Percentiles rank a stretch among this genome's conserved stretches.
phyloP scores from a whole-genome alignment of 2,329 filamentous ascomycete species.

The Alternaria sp. region DNA sequence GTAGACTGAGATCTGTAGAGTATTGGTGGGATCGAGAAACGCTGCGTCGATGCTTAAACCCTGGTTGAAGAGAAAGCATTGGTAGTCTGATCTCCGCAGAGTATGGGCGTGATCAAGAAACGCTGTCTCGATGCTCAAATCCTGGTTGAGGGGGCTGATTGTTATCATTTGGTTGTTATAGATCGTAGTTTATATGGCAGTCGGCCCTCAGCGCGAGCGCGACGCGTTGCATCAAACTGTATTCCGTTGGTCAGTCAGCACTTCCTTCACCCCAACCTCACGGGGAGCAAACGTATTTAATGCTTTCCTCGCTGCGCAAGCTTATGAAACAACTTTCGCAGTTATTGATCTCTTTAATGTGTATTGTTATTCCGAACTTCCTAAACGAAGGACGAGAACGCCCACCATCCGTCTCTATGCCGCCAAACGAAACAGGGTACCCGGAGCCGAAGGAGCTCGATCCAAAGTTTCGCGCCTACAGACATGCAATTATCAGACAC shows the following conservation, averaged over 20 bases:
- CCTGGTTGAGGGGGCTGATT: not conserved
- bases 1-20: not conserved
- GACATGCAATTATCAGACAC: too few species aligned
- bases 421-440: too few species aligned
- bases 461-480: too few species aligned
- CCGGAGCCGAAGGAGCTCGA: too few species aligned
- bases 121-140: not conserved
- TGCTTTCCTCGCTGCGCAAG: not conserved
- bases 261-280: not conserved
- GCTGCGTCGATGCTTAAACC: not conserved
- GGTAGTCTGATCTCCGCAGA: not conserved
- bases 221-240: not conserved
- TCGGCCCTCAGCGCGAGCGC: not conserved
- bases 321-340: not conserved
- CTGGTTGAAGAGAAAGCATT: not conserved
- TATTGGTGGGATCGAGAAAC: not conserved
- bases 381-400: too few species aligned
- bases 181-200: not conserved
- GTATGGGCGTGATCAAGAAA: not conserved
- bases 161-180: not conserved
- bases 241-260: not conserved
- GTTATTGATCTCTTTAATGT: too few species aligned
- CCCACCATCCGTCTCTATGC: too few species aligned
- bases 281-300: not conserved
- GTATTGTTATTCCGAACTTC: too few species aligned